These are phyloP conservation scores for Oleoguttula mirabilis DNA, from an alignment of 495 filamentous ascomycete species.

Conservation along the genomic window DNA sequence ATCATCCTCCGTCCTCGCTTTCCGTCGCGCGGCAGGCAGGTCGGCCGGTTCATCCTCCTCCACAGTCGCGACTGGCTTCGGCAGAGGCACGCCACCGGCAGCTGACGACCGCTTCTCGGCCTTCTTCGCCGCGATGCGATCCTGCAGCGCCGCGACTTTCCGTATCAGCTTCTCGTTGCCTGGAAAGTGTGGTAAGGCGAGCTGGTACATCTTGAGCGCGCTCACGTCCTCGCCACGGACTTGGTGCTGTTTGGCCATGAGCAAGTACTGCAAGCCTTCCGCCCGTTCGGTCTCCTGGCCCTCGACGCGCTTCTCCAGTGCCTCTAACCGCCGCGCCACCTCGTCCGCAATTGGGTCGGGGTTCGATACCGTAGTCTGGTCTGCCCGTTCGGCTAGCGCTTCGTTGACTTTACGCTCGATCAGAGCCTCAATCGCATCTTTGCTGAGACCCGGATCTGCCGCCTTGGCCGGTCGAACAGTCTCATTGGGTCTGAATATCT, in stretches of 20 bases:
- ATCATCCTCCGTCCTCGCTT: constrained; percentile 28
- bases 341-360: constrained; percentile 12
- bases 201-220: constrained; percentile 74
- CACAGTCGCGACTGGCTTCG: background rate
- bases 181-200: constrained; percentile 76
- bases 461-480: constrained; percentile 23
- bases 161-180: constrained; percentile 64
- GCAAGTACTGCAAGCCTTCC: constrained; percentile 68
- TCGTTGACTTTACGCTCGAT: constrained; percentile 85
- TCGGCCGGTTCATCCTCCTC: background rate
- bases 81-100: background rate
- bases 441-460: constrained; percentile 41
- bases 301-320: constrained; percentile 73
- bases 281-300: constrained; percentile 50
- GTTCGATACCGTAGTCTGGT: constrained; percentile 10
- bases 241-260: constrained; percentile 87
- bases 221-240: constrained; percentile 64
- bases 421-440: constrained; percentile 60
- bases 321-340: constrained; percentile 59
- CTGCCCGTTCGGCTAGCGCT: constrained; percentile 59
- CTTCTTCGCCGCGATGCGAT: constrained; percentile 42
- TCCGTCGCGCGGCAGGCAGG: background rate
- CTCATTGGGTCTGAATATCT: constrained; percentile 26
- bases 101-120: constrained; percentile 16
- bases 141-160: constrained; percentile 63